These are phyloP conservation scores for Phanerochaete carnosa DNA, from an alignment of 768 basidiomycete genomes.

Conservation along the genomic window DNA sequence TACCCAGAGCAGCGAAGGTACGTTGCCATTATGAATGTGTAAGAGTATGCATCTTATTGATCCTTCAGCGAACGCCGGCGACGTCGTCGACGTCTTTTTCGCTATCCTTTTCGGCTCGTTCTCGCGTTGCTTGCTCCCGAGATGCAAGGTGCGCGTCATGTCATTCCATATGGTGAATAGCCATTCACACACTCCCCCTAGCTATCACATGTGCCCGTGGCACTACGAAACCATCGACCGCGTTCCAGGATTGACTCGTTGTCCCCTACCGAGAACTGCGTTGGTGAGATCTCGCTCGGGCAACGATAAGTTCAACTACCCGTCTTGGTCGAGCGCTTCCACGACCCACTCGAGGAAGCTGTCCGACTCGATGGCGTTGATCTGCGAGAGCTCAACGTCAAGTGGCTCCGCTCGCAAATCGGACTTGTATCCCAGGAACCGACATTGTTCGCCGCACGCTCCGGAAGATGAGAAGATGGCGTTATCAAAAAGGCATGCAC, in stretches of 20 bases:
- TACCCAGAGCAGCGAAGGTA: conserved; percentile 63
- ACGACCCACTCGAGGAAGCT: conserved; percentile 42
- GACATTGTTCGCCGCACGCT: conserved; percentile 41
- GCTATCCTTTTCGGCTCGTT: conserved; percentile 89
- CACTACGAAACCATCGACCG: conserved; percentile 90
- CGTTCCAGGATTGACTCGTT: conserved; percentile 85
- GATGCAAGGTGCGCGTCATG: conserved; percentile 56
- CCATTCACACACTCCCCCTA: conserved; percentile 20
- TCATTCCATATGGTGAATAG: neutral
- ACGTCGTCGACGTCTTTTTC: conserved; percentile 81
- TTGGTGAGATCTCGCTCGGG: conserved; percentile 70
- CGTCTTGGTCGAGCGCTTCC: conserved; percentile 62
- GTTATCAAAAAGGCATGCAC: conserved; percentile 45
- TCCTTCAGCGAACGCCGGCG: conserved; percentile 54
- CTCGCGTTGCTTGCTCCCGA: conserved; percentile 84
- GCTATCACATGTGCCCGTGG: conserved; percentile 76
- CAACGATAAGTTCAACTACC: conserved; percentile 81
- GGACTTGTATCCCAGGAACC: conserved; percentile 53
- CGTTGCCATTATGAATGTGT: conserved; percentile 11
- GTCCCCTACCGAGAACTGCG: conserved; percentile 48
- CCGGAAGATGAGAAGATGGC: conserved; percentile 39
- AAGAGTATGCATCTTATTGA: neutral
- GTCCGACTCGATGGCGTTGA: conserved; percentile 46
- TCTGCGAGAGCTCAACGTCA: conserved; percentile 41
- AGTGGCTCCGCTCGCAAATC: conserved; percentile 48